Percentiles rank a stretch among this genome's conserved stretches.
phyloP scores from a whole-genome alignment of 805 yeast genomes.

The Metschnikowia amazonensis region DNA sequence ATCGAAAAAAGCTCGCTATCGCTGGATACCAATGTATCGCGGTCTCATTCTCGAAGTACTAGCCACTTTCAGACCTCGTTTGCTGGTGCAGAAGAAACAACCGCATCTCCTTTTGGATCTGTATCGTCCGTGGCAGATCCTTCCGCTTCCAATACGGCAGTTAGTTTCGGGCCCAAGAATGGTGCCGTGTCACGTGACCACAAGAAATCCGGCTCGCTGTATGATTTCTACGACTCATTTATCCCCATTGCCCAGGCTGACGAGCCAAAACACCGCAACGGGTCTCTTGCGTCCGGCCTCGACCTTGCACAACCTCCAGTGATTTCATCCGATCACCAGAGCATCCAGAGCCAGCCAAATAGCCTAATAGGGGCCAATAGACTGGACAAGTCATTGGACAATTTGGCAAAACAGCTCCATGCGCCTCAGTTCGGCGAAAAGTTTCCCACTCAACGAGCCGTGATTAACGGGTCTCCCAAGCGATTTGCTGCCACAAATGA shows the following conservation, averaged over 20 bases:
- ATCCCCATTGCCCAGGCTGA: conserved; percentile 34
- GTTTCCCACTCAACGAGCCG: conserved; percentile 31
- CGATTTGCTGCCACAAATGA: conserved; percentile 5
- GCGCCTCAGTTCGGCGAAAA: conserved; percentile 36
- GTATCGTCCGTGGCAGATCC: background rate
- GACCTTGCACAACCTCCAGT: conserved; percentile 12
- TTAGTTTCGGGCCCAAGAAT: background rate
- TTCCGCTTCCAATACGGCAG: background rate
- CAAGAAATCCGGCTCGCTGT: conserved; percentile 26
- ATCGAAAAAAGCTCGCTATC: conserved; percentile 4
- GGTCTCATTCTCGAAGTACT: background rate
- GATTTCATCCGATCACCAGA: conserved; percentile 8
- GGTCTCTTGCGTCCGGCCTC: background rate
- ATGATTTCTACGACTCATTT: conserved; percentile 41
- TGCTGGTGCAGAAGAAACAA: background rate
- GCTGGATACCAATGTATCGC: background rate
- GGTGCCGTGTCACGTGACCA: background rate
- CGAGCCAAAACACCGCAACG: background rate
- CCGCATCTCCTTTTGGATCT: conserved; percentile 1
- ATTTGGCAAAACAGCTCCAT: conserved; percentile 38
- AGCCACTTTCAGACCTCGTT: background rate
- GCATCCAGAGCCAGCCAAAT: conserved; percentile 12
- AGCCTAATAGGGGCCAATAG: conserved; percentile 8
- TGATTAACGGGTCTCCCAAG: conserved; percentile 17
- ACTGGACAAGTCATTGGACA: conserved; percentile 26